phyloP scores from a whole-genome alignment of 345 rosid species.

The Ceriops decandra region DNA sequence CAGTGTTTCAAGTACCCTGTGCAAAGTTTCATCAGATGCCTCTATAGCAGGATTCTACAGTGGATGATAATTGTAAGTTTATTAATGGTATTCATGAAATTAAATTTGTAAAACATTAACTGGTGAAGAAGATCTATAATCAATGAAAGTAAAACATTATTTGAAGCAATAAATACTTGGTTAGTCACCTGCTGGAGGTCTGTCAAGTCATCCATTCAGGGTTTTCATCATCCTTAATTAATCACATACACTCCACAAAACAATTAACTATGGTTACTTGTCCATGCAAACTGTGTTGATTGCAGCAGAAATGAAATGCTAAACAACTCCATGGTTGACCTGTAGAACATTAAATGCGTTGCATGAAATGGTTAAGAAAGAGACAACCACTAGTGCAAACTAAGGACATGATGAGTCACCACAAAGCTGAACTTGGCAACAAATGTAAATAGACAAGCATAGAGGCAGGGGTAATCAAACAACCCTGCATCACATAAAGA shows the following conservation, averaged over 20 bases:
- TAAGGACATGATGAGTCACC: slow-evolving; percentile 36
- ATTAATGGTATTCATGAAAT: slow-evolving; percentile 7
- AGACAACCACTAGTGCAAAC: slow-evolving; percentile 9
- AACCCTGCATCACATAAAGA: slow-evolving; percentile 52
- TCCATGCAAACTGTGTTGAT: slow-evolving; percentile 61
- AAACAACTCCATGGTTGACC: slow-evolving; percentile 64
- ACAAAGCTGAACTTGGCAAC: slow-evolving; percentile 75
- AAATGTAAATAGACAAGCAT: slow-evolving; percentile 64
- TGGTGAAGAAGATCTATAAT: slow-evolving; percentile 77
- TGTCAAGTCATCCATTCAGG: slow-evolving; percentile 31
- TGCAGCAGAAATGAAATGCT: slow-evolving; percentile 69
- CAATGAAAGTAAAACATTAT: slow-evolving; percentile 63
- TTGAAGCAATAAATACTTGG: slow-evolving; percentile 50
- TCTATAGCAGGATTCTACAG: slow-evolving; percentile 29
- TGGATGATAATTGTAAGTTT: slow-evolving; percentile 14
- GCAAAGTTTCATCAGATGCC: slow-evolving; percentile 90
- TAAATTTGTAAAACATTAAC: slow-evolving; percentile 33
- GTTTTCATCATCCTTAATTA: slow-evolving; percentile 13
- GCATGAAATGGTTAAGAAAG: slow-evolving; percentile 10
- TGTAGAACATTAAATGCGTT: slow-evolving; percentile 30
- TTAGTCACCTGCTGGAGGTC: slow-evolving; percentile 78
- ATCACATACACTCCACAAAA: slow-evolving; percentile 8
- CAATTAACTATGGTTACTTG: slow-evolving; percentile 48
- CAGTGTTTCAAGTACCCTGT: slow-evolving; percentile 80
- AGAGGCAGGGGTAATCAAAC: slow-evolving; percentile 81